Evolutionary conservation across 2,329 filamentous ascomycete species (phyloP), one percentile per base, ranked within the genome.

Genomic region (Fusarium oligoseptatum): DNA sequence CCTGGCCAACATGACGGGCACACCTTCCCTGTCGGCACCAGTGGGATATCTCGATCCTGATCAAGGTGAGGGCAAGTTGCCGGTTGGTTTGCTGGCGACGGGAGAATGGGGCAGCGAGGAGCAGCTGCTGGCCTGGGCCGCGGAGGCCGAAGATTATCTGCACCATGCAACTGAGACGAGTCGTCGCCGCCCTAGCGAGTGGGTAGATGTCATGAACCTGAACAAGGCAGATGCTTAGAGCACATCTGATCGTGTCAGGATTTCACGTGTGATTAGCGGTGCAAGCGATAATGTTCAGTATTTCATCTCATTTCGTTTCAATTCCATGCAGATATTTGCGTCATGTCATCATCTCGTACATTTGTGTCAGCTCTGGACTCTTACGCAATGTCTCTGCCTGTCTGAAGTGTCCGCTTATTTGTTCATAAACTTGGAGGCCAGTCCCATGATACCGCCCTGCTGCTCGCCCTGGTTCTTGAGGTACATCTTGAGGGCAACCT

Each of bases 401-500:
- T 27, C 15, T 3, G 24, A 50, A 50, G 22, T 3, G 6, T 8
- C 29, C 10, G 6, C 34, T 32, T 48, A 45, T 64, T 60, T 72
- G 63, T 75, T 71, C 75, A 88, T 77, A 68, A 87, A 88, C 82
- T 88, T 87, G 76, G 83, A 82, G 6, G 87, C 88, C 77, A 89
- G 70, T 27, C 82, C 79, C 77, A 87, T 68, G 62, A 90, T 78
- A 7, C 87, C 81, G 27, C 83, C 86, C 65, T 79, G 71, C 71
- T 78, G 67, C 73, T 87, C 83, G 22, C 88, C 88, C 81, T 95
- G 88, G 77, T 89, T 91, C 89, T 97, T 95, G 86, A 97, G 85
- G 83, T 95, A 98, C 90, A 98, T 93, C 89, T 97, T 95, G 78
- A 98, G 83, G 3, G 95, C 95, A 89, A 94, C 93, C 87, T 97